Conservation (phyloP, 208 protist species). For the Wallacemonas sp. region DNA sequence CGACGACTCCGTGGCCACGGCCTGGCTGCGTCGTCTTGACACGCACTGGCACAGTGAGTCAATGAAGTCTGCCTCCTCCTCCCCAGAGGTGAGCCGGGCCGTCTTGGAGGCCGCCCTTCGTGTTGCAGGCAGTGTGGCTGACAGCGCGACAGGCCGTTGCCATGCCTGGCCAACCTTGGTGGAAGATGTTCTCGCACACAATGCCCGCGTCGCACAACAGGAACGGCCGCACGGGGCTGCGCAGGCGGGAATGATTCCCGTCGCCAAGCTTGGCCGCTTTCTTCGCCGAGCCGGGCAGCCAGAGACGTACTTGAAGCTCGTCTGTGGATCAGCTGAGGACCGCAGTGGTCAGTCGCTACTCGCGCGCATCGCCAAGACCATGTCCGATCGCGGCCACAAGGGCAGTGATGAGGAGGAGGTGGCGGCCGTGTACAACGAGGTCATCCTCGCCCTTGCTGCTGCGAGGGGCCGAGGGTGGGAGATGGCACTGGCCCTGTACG, state of each 20-base stretch:
- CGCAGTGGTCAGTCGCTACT: too few relatives aligned
- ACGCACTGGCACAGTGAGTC: too few relatives aligned
- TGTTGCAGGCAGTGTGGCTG: neutral
- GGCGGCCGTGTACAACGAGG: conserved; percentile 53
- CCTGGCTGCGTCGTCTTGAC: neutral
- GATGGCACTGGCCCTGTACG: conserved; percentile 39
- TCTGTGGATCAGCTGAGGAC: neutral
- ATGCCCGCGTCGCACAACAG: neutral
- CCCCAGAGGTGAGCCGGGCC: neutral
- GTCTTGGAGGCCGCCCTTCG: conserved; percentile 4
- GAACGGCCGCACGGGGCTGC: neutral
- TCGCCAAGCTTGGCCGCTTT: conserved; percentile 10
- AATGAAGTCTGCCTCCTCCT: neutral
- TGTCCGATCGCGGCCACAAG: too few relatives aligned
- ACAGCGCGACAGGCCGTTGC: neutral
- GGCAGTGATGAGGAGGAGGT: too few relatives aligned
- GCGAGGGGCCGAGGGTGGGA: conserved; percentile 21
- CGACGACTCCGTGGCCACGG: neutral
- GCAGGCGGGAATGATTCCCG: neutral
- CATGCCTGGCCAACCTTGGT: neutral
- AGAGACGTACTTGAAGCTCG: neutral
- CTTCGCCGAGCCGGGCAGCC: conserved; percentile 8
- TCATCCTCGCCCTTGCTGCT: conserved; percentile 38
- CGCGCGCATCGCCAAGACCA: too few relatives aligned
- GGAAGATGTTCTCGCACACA: neutral